phyloP scores from a whole-genome alignment of 306 rosid species.

The Medicago arabica region DNA sequence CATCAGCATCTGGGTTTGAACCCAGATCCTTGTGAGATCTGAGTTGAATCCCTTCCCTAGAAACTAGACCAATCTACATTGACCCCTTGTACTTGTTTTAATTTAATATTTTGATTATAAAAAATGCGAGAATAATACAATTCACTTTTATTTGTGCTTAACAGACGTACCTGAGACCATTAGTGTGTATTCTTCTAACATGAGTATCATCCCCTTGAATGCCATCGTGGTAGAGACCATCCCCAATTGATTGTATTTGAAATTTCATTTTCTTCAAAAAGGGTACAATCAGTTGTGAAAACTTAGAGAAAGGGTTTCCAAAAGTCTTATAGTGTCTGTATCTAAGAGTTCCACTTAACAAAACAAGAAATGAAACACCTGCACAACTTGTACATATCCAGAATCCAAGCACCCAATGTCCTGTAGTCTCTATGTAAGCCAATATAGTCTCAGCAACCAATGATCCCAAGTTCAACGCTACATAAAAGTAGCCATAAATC shows the following conservation, averaged over 20 bases:
- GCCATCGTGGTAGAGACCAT: constrained; percentile 47
- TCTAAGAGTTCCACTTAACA: constrained; percentile 53
- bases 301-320: constrained; percentile 63
- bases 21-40: no score
- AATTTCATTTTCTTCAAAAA: constrained; percentile 51
- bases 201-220: constrained; percentile 37
- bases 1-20: no score
- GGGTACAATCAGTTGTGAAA: constrained; percentile 56
- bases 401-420: constrained; percentile 61
- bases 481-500: constrained; percentile 67
- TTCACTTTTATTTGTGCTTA: not conserved
- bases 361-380: constrained; percentile 43
- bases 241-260: constrained; percentile 43
- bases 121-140: not conserved
- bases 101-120: not conserved
- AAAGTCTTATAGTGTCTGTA: constrained; percentile 59
- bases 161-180: constrained; percentile 57
- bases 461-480: constrained; percentile 61
- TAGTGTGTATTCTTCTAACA: constrained; percentile 55
- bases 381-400: constrained; percentile 56
- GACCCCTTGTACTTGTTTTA: no score
- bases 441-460: constrained; percentile 60
- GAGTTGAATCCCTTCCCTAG: no score
- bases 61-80: no score
- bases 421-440: constrained; percentile 60